These are phyloP conservation scores for Penicillium sp. DNA, from an alignment of 2,329 filamentous ascomycete genomes.

Conservation along the genomic window DNA sequence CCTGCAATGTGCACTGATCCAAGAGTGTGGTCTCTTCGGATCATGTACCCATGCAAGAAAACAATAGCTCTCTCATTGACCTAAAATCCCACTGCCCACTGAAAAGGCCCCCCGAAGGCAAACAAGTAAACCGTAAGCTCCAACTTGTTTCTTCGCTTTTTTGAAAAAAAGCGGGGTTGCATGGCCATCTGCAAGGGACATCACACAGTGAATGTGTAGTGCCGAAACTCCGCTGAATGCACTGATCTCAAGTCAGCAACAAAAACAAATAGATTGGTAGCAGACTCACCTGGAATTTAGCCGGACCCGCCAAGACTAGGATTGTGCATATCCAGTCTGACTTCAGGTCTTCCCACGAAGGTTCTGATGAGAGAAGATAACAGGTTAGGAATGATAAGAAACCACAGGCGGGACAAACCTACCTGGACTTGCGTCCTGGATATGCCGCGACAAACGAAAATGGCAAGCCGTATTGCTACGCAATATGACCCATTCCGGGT, in stretches of 20 bases:
- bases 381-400: neutral
- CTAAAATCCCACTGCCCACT: neutral
- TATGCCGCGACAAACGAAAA: neutral
- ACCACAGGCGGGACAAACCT: neutral
- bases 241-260: neutral
- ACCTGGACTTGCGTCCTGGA: neutral
- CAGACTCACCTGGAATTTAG: neutral
- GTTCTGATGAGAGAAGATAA: neutral
- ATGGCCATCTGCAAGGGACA: neutral
- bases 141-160: neutral
- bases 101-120: neutral
- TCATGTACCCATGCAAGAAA: neutral
- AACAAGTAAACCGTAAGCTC: neutral
- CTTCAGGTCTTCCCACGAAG: neutral
- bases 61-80: neutral
- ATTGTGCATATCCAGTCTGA: neutral
- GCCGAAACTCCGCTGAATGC: neutral
- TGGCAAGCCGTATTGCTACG: neutral
- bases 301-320: neutral
- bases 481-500: neutral
- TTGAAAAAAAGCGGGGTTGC: neutral
- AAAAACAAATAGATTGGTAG: too few relatives aligned
- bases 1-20: neutral
- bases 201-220: neutral
- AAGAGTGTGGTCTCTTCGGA: neutral